Evolutionary conservation across 495 filamentous ascomycete species (phyloP).

Genomic region (Daldinia decipiens): DNA sequence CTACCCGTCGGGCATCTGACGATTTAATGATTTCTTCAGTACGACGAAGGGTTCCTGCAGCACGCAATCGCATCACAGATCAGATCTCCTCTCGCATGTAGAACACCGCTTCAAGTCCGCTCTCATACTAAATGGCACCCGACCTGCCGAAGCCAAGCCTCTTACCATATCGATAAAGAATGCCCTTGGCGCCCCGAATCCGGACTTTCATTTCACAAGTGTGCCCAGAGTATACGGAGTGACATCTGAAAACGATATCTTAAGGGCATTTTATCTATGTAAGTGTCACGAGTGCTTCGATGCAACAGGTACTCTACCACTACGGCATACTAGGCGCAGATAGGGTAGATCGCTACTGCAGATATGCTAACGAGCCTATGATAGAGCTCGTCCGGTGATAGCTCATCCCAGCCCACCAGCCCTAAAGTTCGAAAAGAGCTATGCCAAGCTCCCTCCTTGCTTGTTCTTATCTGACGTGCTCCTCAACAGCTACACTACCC

Average conservation of each 20-base stretch:
- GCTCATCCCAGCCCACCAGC: constrained; percentile 32
- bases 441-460: constrained; percentile 33
- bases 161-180: neutral
- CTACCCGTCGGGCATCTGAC: neutral
- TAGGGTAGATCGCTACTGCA: neutral
- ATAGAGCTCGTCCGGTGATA: constrained; percentile 36
- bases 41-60: too few species aligned
- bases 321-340: constrained; percentile 8
- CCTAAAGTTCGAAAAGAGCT: constrained; percentile 30
- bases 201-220: neutral
- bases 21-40: neutral
- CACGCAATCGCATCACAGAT: too few species aligned
- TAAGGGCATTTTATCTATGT: neutral
- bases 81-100: too few species aligned
- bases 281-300: neutral
- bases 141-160: neutral
- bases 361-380: constrained; percentile 23
- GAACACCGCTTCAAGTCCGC: too few species aligned
- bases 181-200: neutral
- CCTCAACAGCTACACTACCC: constrained; percentile 23
- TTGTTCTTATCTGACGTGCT: constrained; percentile 39
- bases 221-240: neutral
- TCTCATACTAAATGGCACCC: too few species aligned
- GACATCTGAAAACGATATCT: neutral
- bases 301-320: constrained; percentile 7